phyloP scores from a whole-genome alignment of 306 rosid species.

The Vigna hirtella region DNA sequence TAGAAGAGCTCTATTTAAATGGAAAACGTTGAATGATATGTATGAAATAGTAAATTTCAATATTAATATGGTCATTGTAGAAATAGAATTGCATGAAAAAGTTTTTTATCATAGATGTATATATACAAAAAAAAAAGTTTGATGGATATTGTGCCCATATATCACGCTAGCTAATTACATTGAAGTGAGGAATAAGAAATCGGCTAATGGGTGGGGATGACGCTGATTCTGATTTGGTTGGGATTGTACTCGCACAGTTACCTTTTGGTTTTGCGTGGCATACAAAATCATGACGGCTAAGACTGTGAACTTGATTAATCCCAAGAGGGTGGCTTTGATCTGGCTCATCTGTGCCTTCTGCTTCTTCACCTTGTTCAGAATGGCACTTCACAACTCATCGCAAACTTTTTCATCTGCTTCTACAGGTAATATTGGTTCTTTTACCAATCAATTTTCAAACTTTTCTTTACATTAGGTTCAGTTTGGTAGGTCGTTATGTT shows the following conservation, averaged over 20 bases:
- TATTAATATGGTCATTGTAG: no score
- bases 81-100: no score
- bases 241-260: not conserved
- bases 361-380: conserved; percentile 68
- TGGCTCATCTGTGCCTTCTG: conserved; percentile 68
- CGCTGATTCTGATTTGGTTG: not conserved
- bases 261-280: not conserved
- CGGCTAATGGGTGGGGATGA: not conserved
- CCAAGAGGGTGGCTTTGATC: conserved; percentile 58
- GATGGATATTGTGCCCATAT: not conserved
- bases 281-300: conserved; percentile 37
- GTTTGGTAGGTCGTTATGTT: not conserved
- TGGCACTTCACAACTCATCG: conserved; percentile 64
- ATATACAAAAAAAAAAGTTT: no score
- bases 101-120: no score
- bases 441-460: not conserved
- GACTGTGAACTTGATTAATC: conserved; percentile 41
- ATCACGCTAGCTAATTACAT: not conserved
- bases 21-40: no score
- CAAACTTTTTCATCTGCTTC: conserved; percentile 39
- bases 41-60: no score
- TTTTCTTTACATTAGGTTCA: conserved; percentile 15
- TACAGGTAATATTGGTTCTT: conserved; percentile 40
- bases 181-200: not conserved
- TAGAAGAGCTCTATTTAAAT: no score